Evolutionary conservation across 1,139 yeast genomes (phyloP).

Genomic region (Nakaseomyces glabratus): DNA sequence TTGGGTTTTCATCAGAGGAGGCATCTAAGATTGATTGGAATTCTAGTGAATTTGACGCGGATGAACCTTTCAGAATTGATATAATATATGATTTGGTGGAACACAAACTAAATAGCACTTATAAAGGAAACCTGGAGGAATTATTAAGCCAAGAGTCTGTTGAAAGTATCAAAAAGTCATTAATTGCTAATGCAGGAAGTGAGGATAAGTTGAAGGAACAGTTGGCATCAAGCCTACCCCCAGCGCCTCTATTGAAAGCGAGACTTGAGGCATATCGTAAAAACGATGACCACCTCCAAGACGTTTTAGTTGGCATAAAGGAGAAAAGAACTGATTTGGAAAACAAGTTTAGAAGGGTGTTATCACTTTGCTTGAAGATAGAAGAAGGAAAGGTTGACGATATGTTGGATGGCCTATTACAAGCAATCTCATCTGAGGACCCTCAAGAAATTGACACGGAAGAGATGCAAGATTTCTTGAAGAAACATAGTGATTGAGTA

Average conservation of each 20-base stretch:
- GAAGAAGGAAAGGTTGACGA: constrained; percentile 71
- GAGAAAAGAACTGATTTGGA: constrained; percentile 58
- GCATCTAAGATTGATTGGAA: constrained; percentile 35
- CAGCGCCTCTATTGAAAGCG: constrained; percentile 57
- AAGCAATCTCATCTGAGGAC: constrained; percentile 76
- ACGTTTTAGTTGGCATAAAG: constrained; percentile 41
- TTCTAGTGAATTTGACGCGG: constrained; percentile 64
- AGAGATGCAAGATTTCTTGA: constrained; percentile 30
- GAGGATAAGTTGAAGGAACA: constrained; percentile 16
- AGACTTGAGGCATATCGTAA: constrained; percentile 71
- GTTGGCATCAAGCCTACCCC: constrained; percentile 39
- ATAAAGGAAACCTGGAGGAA: constrained; percentile 24
- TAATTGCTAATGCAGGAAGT: constrained; percentile 7
- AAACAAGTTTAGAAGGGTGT: constrained; percentile 77
- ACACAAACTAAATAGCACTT: constrained; percentile 29
- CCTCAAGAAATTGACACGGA: constrained; percentile 56
- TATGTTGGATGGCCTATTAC: constrained; percentile 72
- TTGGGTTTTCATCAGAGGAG: constrained; percentile 29
- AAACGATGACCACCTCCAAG: constrained; percentile 46
- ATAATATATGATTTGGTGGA: constrained; percentile 46
- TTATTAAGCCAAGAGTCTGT: constrained; percentile 19
- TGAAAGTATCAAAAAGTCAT: constrained; percentile 13
- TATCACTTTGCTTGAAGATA: constrained; percentile 84
- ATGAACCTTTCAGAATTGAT: constrained; percentile 69
- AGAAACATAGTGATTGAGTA: constrained; percentile 22